A percentile compares a stretch with the other conserved stretches of the same genome.
Evolutionary conservation across 768 basidiomycete species (phyloP).

Genomic region (Boletales sp.): DNA sequence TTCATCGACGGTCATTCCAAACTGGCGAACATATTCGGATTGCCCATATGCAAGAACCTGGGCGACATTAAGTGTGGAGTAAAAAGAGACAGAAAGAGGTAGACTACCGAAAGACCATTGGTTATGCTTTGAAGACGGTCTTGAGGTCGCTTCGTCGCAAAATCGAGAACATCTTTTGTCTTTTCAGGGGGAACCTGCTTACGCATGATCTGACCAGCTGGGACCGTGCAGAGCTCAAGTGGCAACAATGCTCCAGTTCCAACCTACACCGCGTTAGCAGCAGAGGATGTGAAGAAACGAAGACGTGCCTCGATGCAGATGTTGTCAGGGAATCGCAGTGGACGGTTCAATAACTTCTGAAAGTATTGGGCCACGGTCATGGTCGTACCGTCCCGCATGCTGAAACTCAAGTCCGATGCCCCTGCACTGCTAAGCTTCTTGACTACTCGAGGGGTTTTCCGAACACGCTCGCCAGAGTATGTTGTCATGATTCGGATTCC

Average conservation of each 20-base stretch:
- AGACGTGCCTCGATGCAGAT: conserved; percentile 63
- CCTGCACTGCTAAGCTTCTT: conserved; percentile 55
- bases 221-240: conserved; percentile 61
- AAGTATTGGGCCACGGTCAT: conserved; percentile 67
- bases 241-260: conserved; percentile 61
- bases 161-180: conserved; percentile 57
- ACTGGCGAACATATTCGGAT: conserved; percentile 70
- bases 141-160: conserved; percentile 60
- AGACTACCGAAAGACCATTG: conserved; percentile 48
- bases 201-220: conserved; percentile 64
- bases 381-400: conserved; percentile 49
- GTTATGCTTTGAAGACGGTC: conserved; percentile 55
- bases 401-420: conserved; percentile 54
- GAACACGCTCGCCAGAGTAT: conserved; percentile 33
- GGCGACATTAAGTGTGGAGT: not conserved
- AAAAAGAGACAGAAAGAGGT: not conserved
- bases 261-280: conserved; percentile 40
- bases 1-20: conserved; percentile 62
- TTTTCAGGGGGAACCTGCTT: conserved; percentile 69
- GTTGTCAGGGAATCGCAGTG: conserved; percentile 57
- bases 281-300: conserved; percentile 8
- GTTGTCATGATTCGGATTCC: conserved; percentile 49
- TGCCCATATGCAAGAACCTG: conserved; percentile 67
- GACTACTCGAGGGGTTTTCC: conserved; percentile 52
- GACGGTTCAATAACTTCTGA: conserved; percentile 45